Evolutionary conservation across 495 filamentous ascomycete genomes (phyloP), one percentile per base, ranked within the genome.

Genomic region (Polyplosphaeria fusca): DNA sequence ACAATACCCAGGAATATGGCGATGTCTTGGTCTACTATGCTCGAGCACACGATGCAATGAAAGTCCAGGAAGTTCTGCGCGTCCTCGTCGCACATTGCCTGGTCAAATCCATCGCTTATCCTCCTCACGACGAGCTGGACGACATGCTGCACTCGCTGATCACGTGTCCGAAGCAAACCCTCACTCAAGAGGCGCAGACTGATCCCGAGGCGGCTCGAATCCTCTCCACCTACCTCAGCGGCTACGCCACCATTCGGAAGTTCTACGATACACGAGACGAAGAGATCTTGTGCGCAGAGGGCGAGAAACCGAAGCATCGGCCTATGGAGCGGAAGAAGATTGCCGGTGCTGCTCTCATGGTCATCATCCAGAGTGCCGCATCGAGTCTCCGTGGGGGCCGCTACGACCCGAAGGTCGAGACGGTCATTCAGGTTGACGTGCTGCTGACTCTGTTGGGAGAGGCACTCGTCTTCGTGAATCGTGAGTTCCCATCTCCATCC

Each of bases 301-400:
- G 53, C 42, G 23, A 35, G 40, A 61, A 55, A 26, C 54, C 49
- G 1, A 22, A 28, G 13, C 64, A 58, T 41, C 30, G 65, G 11
- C 64, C 66, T 11, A 60, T 79, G 24, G 74, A 79, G 2, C 75
- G 86, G 28, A 85, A 82, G 53, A 77, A 77, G 44, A 82, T 82
- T 55, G 89, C 89, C 19, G 85, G 83, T 0, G 73, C 81, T 24
- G 83, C 84, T n/a, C 74, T 96, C 27, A 73, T 87, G 22, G 86
- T 86, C 9, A 83, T 93, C 45, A 87, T 95, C 64, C 76, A 81
- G 44, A 93, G 88, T 68, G 87, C 91, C 2, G 83, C 84, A 41
- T 89, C 94, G 68, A 90, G 87, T 62, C 94, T 96, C 65, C 84
- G 86, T 52, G 91, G 91, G 45, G 90, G 91, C 14, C 76, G 95